Conservation (phyloP, 208 protist genomes). For the Angomonas desouzai region DNA sequence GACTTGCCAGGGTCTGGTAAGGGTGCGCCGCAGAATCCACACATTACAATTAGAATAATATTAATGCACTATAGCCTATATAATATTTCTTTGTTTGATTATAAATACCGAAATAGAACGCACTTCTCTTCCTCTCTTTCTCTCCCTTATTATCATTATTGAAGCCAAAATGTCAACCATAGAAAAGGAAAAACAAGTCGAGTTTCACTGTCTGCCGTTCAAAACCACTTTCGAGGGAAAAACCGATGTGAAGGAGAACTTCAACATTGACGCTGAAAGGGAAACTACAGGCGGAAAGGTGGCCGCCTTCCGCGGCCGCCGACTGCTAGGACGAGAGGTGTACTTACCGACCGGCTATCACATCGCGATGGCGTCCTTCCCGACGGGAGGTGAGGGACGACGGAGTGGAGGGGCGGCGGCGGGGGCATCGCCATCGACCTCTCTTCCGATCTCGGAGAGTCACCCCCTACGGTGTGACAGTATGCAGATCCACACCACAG, state of each 20-base stretch:
- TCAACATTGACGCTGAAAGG: slow-evolving; percentile 21
- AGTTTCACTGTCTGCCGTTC: slow-evolving; percentile 66
- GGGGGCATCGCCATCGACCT: not conserved
- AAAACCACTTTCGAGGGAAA: slow-evolving; percentile 62
- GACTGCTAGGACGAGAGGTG: slow-evolving; percentile 29
- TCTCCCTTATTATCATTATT: not conserved
- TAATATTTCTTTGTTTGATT: too few relatives aligned
- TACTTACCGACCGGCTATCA: slow-evolving; percentile 26
- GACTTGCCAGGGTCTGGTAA: too few relatives aligned
- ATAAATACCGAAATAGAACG: too few relatives aligned
- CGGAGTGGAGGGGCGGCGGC: not conserved
- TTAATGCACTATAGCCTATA: too few relatives aligned
- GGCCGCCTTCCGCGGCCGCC: slow-evolving; percentile 30
- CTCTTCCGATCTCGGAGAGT: not conserved
- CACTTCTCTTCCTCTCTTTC: not conserved
- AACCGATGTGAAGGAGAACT: slow-evolving; percentile 62
- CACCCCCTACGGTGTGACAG: slow-evolving; percentile 5
- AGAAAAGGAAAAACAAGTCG: not conserved
- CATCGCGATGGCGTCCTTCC: slow-evolving; percentile 20
- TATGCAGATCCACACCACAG: slow-evolving; percentile 19
- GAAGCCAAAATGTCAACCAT: not conserved
- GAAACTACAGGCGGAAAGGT: slow-evolving; percentile 2
- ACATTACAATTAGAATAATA: too few relatives aligned
- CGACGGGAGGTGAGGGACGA: not conserved
- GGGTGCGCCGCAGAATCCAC: too few relatives aligned